Conservation (phyloP, 176 grass and related monocot genomes). For the Poa annua region DNA sequence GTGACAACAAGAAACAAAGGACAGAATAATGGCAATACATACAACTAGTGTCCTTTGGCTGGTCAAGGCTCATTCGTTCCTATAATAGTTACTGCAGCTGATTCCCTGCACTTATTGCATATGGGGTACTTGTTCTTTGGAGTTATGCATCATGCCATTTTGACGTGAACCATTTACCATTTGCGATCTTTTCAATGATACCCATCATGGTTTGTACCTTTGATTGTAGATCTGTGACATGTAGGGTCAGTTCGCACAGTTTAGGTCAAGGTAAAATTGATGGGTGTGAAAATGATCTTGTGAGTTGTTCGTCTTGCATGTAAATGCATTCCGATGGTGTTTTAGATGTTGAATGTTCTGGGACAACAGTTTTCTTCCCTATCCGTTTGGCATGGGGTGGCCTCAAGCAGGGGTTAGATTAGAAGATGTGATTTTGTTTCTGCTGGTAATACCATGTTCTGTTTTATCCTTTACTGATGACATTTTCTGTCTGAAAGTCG, state of each 20-base stretch:
- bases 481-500: background rate
- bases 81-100: background rate
- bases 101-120: background rate
- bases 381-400: background rate
- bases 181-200: background rate
- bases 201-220: background rate
- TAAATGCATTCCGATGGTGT: background rate
- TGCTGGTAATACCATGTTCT: background rate
- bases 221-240: slow-evolving; percentile 25
- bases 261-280: background rate
- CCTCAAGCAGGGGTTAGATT: background rate
- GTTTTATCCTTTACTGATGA: background rate
- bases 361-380: background rate
- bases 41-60: background rate
- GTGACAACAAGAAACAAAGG: slow-evolving; percentile 28
- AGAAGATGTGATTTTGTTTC: background rate
- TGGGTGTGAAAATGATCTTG: slow-evolving; percentile 13
- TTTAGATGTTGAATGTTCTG: slow-evolving; percentile 3
- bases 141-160: slow-evolving; percentile 13
- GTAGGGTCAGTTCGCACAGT: background rate
- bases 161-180: background rate
- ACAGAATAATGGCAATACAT: slow-evolving; percentile 18
- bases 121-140: slow-evolving; percentile 9
- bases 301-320: slow-evolving; percentile 32
- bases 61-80: background rate